A percentile compares a stretch with the other conserved stretches of the same genome.
Evolutionary conservation across 345 rosid genomes (phyloP).

Genomic region (Camelina sativa): DNA sequence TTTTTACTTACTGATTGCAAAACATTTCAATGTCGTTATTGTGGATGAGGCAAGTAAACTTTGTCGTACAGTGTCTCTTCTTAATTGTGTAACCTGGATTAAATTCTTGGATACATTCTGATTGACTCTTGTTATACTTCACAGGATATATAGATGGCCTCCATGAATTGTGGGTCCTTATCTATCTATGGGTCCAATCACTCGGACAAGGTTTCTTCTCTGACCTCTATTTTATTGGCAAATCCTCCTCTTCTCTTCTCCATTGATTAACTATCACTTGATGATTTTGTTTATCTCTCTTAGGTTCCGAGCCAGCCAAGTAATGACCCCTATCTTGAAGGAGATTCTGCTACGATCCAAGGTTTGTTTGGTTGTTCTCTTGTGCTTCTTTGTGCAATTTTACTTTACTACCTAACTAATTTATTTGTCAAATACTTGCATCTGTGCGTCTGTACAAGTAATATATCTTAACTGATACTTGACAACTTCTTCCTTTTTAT

Average conservation of each 20-base stretch:
- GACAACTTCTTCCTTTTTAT: background rate
- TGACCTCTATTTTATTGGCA: no score
- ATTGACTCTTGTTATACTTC: conserved; percentile 31
- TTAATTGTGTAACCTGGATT: conserved; percentile 24
- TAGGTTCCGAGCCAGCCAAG: no score
- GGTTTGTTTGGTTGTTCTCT: conserved; percentile 48
- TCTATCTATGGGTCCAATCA: no score
- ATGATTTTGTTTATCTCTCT: no score
- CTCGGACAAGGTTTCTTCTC: no score
- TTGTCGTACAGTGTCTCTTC: conserved; percentile 14
- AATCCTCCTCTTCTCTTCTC: no score
- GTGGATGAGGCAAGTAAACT: conserved; percentile 85
- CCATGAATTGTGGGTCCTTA: no score
- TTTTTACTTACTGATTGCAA: conserved; percentile 30
- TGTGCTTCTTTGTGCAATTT: conserved; percentile 11
- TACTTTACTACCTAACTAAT: background rate
- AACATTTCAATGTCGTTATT: conserved; percentile 76
- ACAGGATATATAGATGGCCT: conserved; percentile 59
- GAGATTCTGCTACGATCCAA: conserved; percentile 99
- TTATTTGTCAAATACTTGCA: background rate
- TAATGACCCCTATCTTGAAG: conserved; percentile 56
- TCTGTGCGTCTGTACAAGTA: conserved; percentile 10
- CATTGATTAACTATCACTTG: no score
- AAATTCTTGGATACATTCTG: conserved; percentile 21
- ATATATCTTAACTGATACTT: conserved; percentile 19